Conservation (phyloP, 75 land plant genomes). For the Azolla pinnata region DNA sequence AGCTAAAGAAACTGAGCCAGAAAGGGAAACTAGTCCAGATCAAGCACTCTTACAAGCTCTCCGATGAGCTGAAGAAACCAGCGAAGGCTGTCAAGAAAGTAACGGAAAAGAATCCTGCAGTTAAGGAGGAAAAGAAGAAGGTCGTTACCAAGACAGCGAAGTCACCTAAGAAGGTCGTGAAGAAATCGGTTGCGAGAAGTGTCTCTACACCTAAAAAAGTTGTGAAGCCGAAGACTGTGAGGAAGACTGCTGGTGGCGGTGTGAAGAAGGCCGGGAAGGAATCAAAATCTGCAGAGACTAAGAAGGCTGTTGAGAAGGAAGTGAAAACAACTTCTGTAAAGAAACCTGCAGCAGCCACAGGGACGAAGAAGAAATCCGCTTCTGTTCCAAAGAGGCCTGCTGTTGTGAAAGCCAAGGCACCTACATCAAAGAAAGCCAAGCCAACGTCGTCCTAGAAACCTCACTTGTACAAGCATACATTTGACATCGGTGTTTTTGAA, state of each 20-base stretch:
- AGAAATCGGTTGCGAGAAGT: no score
- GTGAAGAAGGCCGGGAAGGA: no score
- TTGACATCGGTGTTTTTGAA: no score
- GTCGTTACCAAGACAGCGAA: conserved; percentile 4
- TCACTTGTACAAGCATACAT: no score
- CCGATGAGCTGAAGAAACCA: conserved; percentile 26
- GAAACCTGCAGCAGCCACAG: no score
- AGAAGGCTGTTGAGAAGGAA: conserved; percentile 10
- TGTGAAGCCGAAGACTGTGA: conserved; percentile 10
- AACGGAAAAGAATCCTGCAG: neutral
- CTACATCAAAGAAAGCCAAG: no score
- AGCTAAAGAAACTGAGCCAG: conserved; percentile 31
- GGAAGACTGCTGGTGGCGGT: conserved; percentile 19
- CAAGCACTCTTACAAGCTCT: conserved; percentile 60
- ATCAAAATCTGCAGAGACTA: no score
- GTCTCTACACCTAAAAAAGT: conserved; percentile 10
- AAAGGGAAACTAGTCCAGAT: conserved; percentile 49
- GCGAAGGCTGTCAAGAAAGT: conserved; percentile 3
- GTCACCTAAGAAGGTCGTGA: conserved; percentile 5
- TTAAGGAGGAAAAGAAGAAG: conserved; percentile 1
- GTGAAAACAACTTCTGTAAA: conserved; percentile 22
- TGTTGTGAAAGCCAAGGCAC: no score
- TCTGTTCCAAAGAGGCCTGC: no score
- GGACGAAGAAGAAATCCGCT: no score
- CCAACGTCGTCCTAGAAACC: no score